Evolutionary conservation across 768 basidiomycete genomes (phyloP).

Genomic region (Rhodotorula paludigena): DNA sequence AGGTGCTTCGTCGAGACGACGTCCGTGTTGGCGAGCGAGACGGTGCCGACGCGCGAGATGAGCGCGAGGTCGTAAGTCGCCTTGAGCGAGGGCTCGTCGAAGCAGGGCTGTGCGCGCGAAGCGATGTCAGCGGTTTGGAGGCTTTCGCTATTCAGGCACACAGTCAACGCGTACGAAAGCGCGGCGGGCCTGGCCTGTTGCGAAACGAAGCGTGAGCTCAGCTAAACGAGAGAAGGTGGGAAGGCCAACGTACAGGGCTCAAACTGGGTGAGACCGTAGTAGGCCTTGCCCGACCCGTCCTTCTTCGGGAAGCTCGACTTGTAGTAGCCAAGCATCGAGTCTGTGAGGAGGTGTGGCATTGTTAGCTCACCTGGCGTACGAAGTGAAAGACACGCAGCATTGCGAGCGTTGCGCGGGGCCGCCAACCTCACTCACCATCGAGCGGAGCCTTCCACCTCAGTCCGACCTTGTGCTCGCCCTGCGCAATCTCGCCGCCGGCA

Average conservation of each 20-base stretch:
- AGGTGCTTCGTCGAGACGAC: conserved; percentile 58
- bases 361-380: background rate
- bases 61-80: conserved; percentile 58
- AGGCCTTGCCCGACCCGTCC: conserved; percentile 44
- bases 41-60: conserved; percentile 64
- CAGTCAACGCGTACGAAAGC: conserved; percentile 42
- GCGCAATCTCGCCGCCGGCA: conserved; percentile 45
- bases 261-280: conserved; percentile 75
- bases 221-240: background rate
- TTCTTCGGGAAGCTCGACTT: conserved; percentile 32
- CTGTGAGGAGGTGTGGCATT: background rate
- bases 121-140: background rate
- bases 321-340: conserved; percentile 38
- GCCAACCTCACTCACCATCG: conserved; percentile 58
- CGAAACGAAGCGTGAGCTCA: too few relatives aligned
- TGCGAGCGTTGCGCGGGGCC: too few relatives aligned
- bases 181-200: conserved; percentile 32
- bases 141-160: too few relatives aligned
- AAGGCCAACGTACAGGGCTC: conserved; percentile 56
- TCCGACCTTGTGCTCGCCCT: conserved; percentile 60
- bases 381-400: background rate
- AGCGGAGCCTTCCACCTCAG: conserved; percentile 67
- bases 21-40: conserved; percentile 83
- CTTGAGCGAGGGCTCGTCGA: conserved; percentile 89
- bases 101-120: conserved; percentile 56